These are phyloP conservation scores for Kwoniella botswanensis DNA, from an alignment of 768 basidiomycete genomes.

Conservation along the genomic window DNA sequence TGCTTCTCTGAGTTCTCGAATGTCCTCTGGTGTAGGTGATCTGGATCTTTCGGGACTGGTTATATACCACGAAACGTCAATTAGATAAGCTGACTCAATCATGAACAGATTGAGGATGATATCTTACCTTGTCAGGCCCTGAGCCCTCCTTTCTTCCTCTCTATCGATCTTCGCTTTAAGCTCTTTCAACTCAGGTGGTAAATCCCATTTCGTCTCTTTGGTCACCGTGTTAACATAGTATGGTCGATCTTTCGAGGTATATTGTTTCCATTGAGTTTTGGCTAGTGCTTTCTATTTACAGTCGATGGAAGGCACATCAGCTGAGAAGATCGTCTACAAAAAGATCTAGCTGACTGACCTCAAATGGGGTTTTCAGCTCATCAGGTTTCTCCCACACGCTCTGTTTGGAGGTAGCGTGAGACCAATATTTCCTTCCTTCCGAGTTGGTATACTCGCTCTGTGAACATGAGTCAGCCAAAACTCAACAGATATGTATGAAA, in stretches of 20 bases:
- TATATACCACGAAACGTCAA: constrained; percentile 8
- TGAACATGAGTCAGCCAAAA: not conserved
- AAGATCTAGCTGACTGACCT: constrained; percentile 62
- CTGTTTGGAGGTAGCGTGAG: constrained; percentile 82
- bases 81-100: no score
- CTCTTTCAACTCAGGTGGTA: constrained; percentile 89
- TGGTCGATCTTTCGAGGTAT: constrained; percentile 79
- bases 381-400: constrained; percentile 99
- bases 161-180: constrained; percentile 78
- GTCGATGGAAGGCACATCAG: not conserved
- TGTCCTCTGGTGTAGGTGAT: constrained; percentile 34
- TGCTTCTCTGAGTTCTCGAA: constrained; percentile 23
- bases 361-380: constrained; percentile 84
- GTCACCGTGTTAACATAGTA: constrained; percentile 70
- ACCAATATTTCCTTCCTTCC: constrained; percentile 98
- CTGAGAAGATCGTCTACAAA: not conserved
- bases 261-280: constrained; percentile 94
- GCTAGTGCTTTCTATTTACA: constrained; percentile 74
- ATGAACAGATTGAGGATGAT: constrained; percentile 20
- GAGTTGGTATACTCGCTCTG: constrained; percentile 93
- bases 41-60: constrained; percentile 21
- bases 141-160: constrained; percentile 65
- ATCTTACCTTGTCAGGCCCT: constrained; percentile 59
- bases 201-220: constrained; percentile 92
- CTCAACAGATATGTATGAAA: not conserved